phyloP scores from a whole-genome alignment of 163 green algal species.

The Volvox carteri region DNA sequence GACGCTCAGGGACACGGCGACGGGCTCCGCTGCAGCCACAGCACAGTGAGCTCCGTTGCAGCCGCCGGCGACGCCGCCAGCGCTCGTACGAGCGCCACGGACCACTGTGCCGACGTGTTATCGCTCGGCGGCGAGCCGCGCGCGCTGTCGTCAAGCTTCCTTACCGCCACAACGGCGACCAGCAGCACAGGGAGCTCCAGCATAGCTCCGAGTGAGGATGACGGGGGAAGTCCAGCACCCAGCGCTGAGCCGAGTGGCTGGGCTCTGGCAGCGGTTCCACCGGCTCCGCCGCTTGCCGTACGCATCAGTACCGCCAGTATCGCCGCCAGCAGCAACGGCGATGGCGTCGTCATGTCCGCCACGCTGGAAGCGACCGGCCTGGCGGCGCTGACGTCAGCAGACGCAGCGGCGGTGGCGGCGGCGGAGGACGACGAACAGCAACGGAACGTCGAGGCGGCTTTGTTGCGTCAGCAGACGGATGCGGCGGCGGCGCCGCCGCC shows the following conservation, averaged over 20 bases:
- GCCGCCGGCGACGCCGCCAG: not conserved
- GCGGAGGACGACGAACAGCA: too few relatives aligned
- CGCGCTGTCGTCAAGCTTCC: not conserved
- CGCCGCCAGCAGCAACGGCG: not conserved
- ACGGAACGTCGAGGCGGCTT: not conserved
- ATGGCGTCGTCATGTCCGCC: too few relatives aligned
- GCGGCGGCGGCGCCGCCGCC: not conserved
- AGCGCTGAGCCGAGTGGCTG: constrained; percentile 21
- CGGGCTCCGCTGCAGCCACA: not conserved
- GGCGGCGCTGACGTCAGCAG: not conserved
- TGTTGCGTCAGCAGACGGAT: not conserved
- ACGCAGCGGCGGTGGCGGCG: not conserved
- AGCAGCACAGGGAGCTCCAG: too few relatives aligned
- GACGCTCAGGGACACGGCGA: not conserved
- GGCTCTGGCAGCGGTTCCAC: not conserved
- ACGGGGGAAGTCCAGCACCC: not conserved
- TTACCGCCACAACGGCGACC: not conserved
- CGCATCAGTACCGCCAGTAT: not conserved
- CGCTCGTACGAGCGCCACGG: not conserved
- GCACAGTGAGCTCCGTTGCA: not conserved
- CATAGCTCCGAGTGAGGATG: not conserved
- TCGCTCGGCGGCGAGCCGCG: not conserved
- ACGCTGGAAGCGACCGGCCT: too few relatives aligned
- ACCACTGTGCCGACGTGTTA: not conserved
- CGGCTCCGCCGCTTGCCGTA: not conserved